Percentiles rank a stretch among this genome's conserved stretches.
phyloP scores from a whole-genome alignment of 1,284 basidiomycete genomes.

The Boletus mariae region DNA sequence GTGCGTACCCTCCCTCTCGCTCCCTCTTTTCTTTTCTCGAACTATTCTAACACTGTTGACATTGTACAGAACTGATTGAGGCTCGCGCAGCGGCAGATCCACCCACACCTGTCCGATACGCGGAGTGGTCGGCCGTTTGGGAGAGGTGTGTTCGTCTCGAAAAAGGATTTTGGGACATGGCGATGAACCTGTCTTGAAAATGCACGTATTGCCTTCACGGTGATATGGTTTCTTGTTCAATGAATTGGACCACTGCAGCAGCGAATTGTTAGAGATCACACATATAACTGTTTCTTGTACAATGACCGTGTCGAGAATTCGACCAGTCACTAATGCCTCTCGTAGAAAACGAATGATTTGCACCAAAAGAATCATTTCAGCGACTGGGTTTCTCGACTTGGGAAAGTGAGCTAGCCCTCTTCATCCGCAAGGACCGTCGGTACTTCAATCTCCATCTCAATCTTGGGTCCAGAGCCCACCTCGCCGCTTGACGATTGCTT shows the following conservation, averaged over 20 bases:
- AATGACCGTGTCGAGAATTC: no score
- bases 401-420: not conserved
- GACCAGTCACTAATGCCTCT: not conserved
- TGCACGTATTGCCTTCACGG: not conserved
- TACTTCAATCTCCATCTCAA: constrained; percentile 38
- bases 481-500: constrained; percentile 4
- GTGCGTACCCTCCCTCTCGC: constrained; percentile 38
- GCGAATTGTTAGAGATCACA: not conserved
- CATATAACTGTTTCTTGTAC: not conserved
- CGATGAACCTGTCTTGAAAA: constrained; percentile 45
- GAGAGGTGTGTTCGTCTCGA: constrained; percentile 77
- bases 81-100: constrained; percentile 56
- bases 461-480: constrained; percentile 31
- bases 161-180: constrained; percentile 89
- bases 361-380: not conserved
- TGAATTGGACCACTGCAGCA: not conserved
- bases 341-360: not conserved
- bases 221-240: not conserved
- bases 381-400: not conserved
- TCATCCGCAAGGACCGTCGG: not conserved
- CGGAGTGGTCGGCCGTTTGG: constrained; percentile 75
- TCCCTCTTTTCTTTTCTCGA: not conserved
- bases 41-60: not conserved
- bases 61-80: constrained; percentile 57
- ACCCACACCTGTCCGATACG: constrained; percentile 59